phyloP scores from a whole-genome alignment of 1,284 basidiomycete genomes.

The Ustilago bromivora region DNA sequence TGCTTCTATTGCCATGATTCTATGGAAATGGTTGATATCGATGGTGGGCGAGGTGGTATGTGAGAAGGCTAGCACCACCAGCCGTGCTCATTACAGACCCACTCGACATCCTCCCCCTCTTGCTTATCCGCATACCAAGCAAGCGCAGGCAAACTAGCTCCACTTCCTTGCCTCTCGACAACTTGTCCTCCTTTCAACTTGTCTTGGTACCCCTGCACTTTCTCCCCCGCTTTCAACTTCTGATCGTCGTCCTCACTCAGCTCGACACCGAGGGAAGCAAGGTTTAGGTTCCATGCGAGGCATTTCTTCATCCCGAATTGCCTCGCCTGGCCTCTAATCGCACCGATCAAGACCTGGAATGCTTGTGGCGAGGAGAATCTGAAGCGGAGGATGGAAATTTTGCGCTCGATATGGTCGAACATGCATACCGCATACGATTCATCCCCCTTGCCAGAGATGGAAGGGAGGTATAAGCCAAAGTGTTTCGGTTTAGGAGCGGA shows the following conservation, averaged over 20 bases:
- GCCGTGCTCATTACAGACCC: slow-evolving; percentile 47
- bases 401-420: slow-evolving; percentile 36
- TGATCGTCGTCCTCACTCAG: slow-evolving; percentile 19
- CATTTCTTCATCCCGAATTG: slow-evolving; percentile 32
- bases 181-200: slow-evolving; percentile 23
- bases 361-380: slow-evolving; percentile 5
- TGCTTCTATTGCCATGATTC: neutral
- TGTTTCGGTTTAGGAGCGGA: slow-evolving; percentile 20
- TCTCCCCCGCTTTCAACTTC: slow-evolving; percentile 10
- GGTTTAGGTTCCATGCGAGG: slow-evolving; percentile 50
- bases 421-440: slow-evolving; percentile 41
- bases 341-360: slow-evolving; percentile 15
- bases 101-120: slow-evolving; percentile 27
- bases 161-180: slow-evolving; percentile 31
- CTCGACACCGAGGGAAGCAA: slow-evolving; percentile 17
- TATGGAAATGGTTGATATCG: neutral
- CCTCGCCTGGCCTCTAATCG: slow-evolving; percentile 21
- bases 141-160: slow-evolving; percentile 32
- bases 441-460: neutral
- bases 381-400: slow-evolving; percentile 37
- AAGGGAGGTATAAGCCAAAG: slow-evolving; percentile 28
- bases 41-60: neutral
- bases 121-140: slow-evolving; percentile 38
- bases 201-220: slow-evolving; percentile 2
- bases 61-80: slow-evolving; percentile 36